Evolutionary conservation across 495 filamentous ascomycete species (phyloP).

Genomic region (Trichocladium antarcticum): DNA sequence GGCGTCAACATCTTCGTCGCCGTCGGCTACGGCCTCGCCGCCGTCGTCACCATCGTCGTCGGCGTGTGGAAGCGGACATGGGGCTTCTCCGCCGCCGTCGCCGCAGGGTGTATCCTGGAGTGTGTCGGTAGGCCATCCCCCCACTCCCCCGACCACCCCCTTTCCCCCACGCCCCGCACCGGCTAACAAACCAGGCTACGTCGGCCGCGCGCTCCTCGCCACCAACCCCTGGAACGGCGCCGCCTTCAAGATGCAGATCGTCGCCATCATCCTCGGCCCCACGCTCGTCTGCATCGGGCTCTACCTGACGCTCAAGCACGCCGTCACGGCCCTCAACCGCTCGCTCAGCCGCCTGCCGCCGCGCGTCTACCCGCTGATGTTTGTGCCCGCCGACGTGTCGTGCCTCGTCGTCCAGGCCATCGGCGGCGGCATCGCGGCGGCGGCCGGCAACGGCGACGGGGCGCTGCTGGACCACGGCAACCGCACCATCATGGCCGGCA

Average conservation of each 20-base stretch:
- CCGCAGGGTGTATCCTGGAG: conserved; percentile 35
- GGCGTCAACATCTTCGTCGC: conserved; percentile 52
- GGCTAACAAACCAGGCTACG: conserved; percentile 37
- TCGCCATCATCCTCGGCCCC: conserved; percentile 54
- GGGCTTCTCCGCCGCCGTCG: conserved; percentile 46
- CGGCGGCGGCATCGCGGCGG: conserved; percentile 52
- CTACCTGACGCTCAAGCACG: conserved; percentile 57
- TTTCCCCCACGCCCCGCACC: neutral
- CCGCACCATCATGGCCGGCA: conserved; percentile 59
- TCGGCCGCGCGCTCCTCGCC: conserved; percentile 49
- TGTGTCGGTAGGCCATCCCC: conserved; percentile 23
- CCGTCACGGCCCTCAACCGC: conserved; percentile 42
- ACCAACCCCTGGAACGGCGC: conserved; percentile 46
- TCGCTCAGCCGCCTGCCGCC: conserved; percentile 46
- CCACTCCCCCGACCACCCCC: neutral
- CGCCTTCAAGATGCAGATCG: conserved; percentile 58
- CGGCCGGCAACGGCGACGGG: conserved; percentile 31
- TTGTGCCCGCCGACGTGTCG: conserved; percentile 56
- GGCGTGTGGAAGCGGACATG: conserved; percentile 55
- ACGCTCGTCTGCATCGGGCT: conserved; percentile 55
- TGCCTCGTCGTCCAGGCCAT: conserved; percentile 54
- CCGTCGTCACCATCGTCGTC: conserved; percentile 35
- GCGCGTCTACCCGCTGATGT: conserved; percentile 48
- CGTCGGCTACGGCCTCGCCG: conserved; percentile 43
- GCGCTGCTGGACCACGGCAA: conserved; percentile 40